Conservation (phyloP, 371 early-diverging fungal genomes). For the Parasitella parasitica region DNA sequence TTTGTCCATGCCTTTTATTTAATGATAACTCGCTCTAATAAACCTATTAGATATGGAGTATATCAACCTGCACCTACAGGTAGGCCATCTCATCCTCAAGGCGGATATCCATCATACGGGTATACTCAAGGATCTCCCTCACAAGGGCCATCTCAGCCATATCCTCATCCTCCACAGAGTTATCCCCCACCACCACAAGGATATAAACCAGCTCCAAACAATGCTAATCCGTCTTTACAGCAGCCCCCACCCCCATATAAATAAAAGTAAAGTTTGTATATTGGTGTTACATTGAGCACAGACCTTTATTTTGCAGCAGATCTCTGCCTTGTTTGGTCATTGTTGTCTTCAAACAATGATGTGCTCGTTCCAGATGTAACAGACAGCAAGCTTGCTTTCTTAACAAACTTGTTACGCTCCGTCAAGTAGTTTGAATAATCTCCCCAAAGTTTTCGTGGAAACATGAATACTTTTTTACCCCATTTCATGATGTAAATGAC, state of each 20-base stretch:
- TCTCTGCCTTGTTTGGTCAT: background rate
- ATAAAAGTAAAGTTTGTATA: background rate
- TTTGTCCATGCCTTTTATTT: constrained; percentile 32
- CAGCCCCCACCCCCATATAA: background rate
- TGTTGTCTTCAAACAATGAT: background rate
- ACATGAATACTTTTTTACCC: constrained; percentile 32
- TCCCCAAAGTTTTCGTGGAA: constrained; percentile 38
- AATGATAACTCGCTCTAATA: constrained; percentile 9
- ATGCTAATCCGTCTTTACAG: background rate
- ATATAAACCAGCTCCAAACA: background rate
- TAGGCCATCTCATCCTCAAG: background rate
- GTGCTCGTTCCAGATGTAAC: background rate
- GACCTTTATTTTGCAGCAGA: constrained; percentile 1
- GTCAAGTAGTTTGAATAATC: constrained; percentile 37
- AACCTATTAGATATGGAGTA: background rate
- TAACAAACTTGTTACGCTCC: constrained; percentile 34
- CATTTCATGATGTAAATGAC: constrained; percentile 42
- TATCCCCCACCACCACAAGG: background rate
- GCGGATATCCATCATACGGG: background rate
- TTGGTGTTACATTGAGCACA: constrained; percentile 1
- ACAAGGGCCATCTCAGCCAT: background rate
- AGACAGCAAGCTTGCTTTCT: constrained; percentile 8
- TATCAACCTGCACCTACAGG: background rate
- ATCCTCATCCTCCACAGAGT: background rate
- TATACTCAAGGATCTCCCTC: background rate